phyloP scores from a whole-genome alignment of 371 early-diverging fungal genomes.

The Mucor velutinosus region DNA sequence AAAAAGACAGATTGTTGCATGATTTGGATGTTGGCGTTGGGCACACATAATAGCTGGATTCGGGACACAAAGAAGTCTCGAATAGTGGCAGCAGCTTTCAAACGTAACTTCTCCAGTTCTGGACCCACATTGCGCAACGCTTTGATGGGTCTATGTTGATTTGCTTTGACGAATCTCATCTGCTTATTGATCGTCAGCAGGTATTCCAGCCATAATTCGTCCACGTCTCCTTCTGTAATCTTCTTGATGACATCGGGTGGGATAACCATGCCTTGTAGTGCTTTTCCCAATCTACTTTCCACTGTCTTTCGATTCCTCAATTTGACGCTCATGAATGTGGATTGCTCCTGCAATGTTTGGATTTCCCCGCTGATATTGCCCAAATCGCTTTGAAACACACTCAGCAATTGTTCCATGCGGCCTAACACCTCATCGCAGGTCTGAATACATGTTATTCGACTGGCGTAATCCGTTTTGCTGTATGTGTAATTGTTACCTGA shows the following conservation, averaged over 20 bases:
- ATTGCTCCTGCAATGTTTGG: slow-evolving; percentile 79
- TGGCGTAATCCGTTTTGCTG: not conserved
- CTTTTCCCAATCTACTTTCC: slow-evolving; percentile 66
- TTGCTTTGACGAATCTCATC: slow-evolving; percentile 78
- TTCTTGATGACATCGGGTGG: slow-evolving; percentile 81
- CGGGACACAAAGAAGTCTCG: slow-evolving; percentile 84
- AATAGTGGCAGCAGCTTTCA: slow-evolving; percentile 82
- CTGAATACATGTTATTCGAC: slow-evolving; percentile 17
- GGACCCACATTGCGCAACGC: slow-evolving; percentile 86
- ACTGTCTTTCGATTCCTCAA: slow-evolving; percentile 84
- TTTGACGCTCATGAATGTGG: slow-evolving; percentile 76
- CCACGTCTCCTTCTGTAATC: slow-evolving; percentile 88
- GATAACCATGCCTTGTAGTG: slow-evolving; percentile 82
- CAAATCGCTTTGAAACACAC: slow-evolving; percentile 83
- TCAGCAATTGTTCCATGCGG: slow-evolving; percentile 85
- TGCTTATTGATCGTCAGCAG: slow-evolving; percentile 81
- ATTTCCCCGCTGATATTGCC: slow-evolving; percentile 90
- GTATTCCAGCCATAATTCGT: slow-evolving; percentile 82
- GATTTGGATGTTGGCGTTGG: slow-evolving; percentile 90
- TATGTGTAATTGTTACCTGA: slow-evolving; percentile 31
- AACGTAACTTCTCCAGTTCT: slow-evolving; percentile 82
- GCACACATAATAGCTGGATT: slow-evolving; percentile 80
- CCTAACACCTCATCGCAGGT: slow-evolving; percentile 82
- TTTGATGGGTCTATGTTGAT: slow-evolving; percentile 60
- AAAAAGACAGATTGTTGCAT: slow-evolving; percentile 87